phyloP scores from a whole-genome alignment of 2,329 filamentous ascomycete species.

The Pyrenochaeta sp. region DNA sequence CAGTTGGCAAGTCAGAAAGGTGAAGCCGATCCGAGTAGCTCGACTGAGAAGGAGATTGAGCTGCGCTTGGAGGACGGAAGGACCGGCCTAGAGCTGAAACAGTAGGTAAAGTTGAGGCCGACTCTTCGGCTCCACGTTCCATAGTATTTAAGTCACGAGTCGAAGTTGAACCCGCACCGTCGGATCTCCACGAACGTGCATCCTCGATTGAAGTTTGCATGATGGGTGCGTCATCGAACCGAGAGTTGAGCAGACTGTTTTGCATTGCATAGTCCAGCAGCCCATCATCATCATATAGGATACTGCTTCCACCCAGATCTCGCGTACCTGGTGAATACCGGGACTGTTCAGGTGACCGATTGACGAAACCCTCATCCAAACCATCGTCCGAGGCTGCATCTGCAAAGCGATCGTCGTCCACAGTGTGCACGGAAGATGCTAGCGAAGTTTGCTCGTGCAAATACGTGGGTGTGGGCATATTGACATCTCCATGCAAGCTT shows the following conservation, averaged over 20 bases:
- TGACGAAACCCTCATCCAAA: constrained; percentile 17
- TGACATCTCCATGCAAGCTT: constrained; percentile 3
- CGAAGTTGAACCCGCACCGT: constrained; percentile 20
- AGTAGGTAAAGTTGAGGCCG: constrained; percentile 28
- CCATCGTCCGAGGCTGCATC: constrained; percentile 51
- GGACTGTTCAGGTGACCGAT: constrained; percentile 12
- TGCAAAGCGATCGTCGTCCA: constrained; percentile 52
- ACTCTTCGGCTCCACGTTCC: constrained; percentile 23
- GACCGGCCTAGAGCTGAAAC: constrained; percentile 32
- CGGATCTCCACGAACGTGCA: constrained; percentile 6
- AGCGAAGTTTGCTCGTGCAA: constrained; percentile 16
- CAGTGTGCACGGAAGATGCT: constrained; percentile 38
- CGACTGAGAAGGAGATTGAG: constrained; percentile 19
- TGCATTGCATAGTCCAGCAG: constrained; percentile 44
- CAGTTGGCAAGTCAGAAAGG: too few relatives aligned
- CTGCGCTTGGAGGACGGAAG: constrained; percentile 15
- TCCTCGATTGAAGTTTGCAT: constrained; percentile 8
- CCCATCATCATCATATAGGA: constrained; percentile 45
- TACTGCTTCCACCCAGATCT: constrained; percentile 36
- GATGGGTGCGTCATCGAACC: constrained; percentile 22
- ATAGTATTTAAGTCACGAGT: too few relatives aligned
- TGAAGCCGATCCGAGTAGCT: constrained; percentile 7
- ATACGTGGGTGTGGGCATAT: constrained; percentile 5
- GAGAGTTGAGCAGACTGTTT: constrained; percentile 38
- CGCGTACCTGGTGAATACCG: constrained; percentile 12